These are phyloP conservation scores for Neltuma alba DNA, from an alignment of 306 rosid genomes.

Conservation along the genomic window DNA sequence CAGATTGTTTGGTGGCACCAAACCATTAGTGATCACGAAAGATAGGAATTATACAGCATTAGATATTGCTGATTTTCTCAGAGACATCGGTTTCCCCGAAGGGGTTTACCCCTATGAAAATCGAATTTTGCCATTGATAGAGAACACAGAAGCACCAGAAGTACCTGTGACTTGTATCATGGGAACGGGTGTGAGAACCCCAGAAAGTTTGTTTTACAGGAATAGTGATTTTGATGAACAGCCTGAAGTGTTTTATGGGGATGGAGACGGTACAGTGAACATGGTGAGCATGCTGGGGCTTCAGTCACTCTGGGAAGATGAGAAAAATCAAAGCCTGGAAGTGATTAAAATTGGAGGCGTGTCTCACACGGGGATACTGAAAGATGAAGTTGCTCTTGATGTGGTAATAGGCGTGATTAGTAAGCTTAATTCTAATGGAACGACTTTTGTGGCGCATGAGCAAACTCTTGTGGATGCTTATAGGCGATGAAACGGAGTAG, in stretches of 20 bases:
- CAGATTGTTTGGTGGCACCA: conserved; percentile 44
- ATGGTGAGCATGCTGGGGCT: conserved; percentile 74
- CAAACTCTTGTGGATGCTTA: conserved; percentile 16
- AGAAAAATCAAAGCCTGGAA: conserved; percentile 54
- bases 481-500: not conserved
- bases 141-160: conserved; percentile 52
- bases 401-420: conserved; percentile 49
- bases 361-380: conserved; percentile 66
- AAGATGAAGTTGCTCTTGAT: conserved; percentile 55
- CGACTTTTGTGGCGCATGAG: conserved; percentile 17
- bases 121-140: conserved; percentile 58
- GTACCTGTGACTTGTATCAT: conserved; percentile 73
- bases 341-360: conserved; percentile 55
- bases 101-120: conserved; percentile 69
- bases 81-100: conserved; percentile 63
- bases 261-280: conserved; percentile 95
- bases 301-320: conserved; percentile 55
- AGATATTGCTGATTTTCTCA: conserved; percentile 63
- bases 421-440: conserved; percentile 44
- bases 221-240: conserved; percentile 61
- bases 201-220: conserved; percentile 62
- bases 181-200: conserved; percentile 66
- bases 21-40: conserved; percentile 55
- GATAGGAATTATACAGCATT: conserved; percentile 51
- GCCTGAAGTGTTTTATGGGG: conserved; percentile 66